Evolutionary conservation across 192 early-diverging fungal genomes (phyloP), one percentile per base, ranked within the genome.

Genomic region (Coemansia sp.): DNA sequence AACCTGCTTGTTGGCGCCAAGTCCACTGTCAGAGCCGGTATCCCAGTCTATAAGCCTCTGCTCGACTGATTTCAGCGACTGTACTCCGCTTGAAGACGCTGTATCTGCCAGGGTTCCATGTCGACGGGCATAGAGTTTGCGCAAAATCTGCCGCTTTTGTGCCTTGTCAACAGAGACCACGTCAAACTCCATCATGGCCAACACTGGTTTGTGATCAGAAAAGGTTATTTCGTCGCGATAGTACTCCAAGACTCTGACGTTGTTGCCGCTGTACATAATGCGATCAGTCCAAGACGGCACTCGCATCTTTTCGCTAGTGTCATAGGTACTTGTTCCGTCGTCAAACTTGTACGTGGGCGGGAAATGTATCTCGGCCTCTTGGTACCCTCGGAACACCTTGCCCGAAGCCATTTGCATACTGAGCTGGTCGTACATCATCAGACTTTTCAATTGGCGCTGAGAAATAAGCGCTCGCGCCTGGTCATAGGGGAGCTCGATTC

Each of bases 301-400:
- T 12, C 98, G 87, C 76, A 91, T 89, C 85, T 99, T 99, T 46
- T 98, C 97, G 34, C 92, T 95, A 8, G 92, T 90, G 69, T 99
- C 98, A 67, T 97, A 99, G 5, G 71, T 85, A 22, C 92, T 87
- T 1, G 90, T 92, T 5, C 91, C 92, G 1, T 85, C 73, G 73
- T 99, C 93, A 70, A 92, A 98, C 78, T 99, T 99, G 89, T 98
- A 99, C 0, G 98, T 99, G 0, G 98, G 98, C n/a, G 87, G 86
- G 84, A 99, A 99, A 22, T 66, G 58, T 27, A 97, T 81, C 31
- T 86, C 87, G 3, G 87, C 91, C 82, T 98, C 97, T 38, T 80
- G 65, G 81, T 94, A 98, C 0, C 89, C 94, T 6, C 72, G 66
- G 68, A 97, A 98, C 12, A 90, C 90, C 7, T 81, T 75, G 0